phyloP scores from a whole-genome alignment of 768 basidiomycete genomes.

The Tulasnella sp. region DNA sequence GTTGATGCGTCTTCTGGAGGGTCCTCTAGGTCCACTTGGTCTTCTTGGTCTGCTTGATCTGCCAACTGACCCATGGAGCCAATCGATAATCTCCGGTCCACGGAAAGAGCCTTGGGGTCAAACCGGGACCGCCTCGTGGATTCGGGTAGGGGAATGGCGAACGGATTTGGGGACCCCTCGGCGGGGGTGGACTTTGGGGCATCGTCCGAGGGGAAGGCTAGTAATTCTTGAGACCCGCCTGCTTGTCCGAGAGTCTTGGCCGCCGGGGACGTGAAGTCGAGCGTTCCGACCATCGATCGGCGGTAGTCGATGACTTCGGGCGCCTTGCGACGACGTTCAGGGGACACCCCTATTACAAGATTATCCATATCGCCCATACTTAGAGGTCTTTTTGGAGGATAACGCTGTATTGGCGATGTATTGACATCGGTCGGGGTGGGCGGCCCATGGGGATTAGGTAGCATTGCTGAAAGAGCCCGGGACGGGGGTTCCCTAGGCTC shows the following conservation, averaged over 20 bases:
- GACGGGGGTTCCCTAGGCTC: slow-evolving; percentile 36
- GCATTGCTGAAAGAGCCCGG: neutral
- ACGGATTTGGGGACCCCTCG: slow-evolving; percentile 56
- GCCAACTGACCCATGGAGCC: slow-evolving; percentile 27
- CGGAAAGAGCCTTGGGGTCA: slow-evolving; percentile 68
- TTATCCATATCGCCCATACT: slow-evolving; percentile 60
- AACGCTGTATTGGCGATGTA: slow-evolving; percentile 19
- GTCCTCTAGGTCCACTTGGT: neutral
- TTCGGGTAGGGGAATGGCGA: slow-evolving; percentile 63
- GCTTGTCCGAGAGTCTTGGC: neutral
- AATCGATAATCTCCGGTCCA: slow-evolving; percentile 58
- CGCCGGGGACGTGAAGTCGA: slow-evolving; percentile 40
- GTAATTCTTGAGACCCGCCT: slow-evolving; percentile 32
- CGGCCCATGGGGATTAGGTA: slow-evolving; percentile 11
- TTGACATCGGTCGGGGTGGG: slow-evolving; percentile 12
- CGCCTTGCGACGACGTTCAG: slow-evolving; percentile 28
- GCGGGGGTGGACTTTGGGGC: neutral
- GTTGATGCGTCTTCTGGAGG: neutral
- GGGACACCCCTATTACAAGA: slow-evolving; percentile 43
- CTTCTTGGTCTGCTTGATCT: neutral
- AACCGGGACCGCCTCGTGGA: slow-evolving; percentile 62
- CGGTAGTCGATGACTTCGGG: slow-evolving; percentile 32
- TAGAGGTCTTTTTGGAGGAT: slow-evolving; percentile 47
- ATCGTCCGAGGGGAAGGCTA: slow-evolving; percentile 19
- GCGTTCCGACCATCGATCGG: slow-evolving; percentile 48